Conservation (phyloP, 73 alveolate species). For the Tetrahymena elliotti region DNA sequence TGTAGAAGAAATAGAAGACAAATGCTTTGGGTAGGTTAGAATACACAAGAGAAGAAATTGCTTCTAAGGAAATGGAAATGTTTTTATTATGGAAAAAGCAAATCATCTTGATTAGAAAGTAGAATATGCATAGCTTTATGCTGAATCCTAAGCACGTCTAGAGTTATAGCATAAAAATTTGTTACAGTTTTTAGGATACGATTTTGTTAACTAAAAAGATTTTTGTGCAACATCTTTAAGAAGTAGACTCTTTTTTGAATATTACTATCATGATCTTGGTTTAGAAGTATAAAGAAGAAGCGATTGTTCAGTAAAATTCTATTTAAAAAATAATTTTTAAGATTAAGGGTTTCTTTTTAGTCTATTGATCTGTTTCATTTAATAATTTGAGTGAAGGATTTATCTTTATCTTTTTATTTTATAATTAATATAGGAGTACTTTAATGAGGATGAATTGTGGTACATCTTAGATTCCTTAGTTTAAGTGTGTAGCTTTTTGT, state of each 20-base stretch:
- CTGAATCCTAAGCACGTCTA: background rate
- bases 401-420: too few species aligned
- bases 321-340: too few species aligned
- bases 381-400: background rate
- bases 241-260: background rate
- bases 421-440: background rate
- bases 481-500: background rate
- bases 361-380: too few species aligned
- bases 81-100: background rate
- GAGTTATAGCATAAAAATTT: background rate
- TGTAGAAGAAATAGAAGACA: background rate
- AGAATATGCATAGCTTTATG: background rate
- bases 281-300: background rate
- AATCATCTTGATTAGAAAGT: background rate
- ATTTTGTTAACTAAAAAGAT: background rate
- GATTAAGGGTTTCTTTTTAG: background rate
- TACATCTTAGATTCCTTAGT: background rate
- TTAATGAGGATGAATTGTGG: background rate
- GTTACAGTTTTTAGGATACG: background rate
- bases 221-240: background rate
- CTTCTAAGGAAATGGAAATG: background rate
- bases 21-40: background rate
- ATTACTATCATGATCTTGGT: background rate
- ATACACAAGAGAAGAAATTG: background rate
- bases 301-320: background rate